Evolutionary conservation across 148 eudicot genomes (phyloP).

Genomic region (Polygonum maritimum): DNA sequence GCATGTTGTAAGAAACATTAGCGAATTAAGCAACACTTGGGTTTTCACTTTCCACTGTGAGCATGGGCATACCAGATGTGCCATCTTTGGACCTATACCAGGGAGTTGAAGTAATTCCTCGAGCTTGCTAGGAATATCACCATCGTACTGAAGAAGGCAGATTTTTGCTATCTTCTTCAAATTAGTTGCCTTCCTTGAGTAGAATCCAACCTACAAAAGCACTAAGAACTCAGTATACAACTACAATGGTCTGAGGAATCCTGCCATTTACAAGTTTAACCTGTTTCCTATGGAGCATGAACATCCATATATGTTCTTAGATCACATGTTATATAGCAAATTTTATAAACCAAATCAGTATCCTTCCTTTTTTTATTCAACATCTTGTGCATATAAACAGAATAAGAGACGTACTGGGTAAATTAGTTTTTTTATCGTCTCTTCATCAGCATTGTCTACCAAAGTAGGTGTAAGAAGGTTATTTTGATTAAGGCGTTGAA

Average conservation of each 20-base stretch:
- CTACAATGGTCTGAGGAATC: neutral
- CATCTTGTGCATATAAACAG: neutral
- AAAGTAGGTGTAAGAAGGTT: slow-evolving; percentile 64
- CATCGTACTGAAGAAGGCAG: slow-evolving; percentile 59
- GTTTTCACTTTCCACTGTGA: neutral
- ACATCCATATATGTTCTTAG: neutral
- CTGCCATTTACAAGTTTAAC: neutral
- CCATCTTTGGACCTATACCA: slow-evolving; percentile 98
- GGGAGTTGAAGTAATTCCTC: slow-evolving; percentile 78
- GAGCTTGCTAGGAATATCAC: slow-evolving; percentile 82
- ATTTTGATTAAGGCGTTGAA: slow-evolving; percentile 75
- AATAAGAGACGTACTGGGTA: slow-evolving; percentile 55
- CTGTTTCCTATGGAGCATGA: neutral
- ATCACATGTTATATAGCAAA: neutral
- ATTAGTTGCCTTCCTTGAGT: slow-evolving; percentile 78
- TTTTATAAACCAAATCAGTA: neutral
- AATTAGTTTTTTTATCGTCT: slow-evolving; percentile 61
- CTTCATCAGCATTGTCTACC: slow-evolving; percentile 70
- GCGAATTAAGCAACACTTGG: slow-evolving; percentile 9
- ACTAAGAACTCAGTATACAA: neutral
- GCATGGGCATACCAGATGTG: slow-evolving; percentile 62
- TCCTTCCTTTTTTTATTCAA: neutral
- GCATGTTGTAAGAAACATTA: neutral
- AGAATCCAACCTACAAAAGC: slow-evolving; percentile 71
- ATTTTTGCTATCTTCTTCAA: slow-evolving; percentile 81